Percentiles rank a stretch among this genome's conserved stretches.
Evolutionary conservation across 1,284 basidiomycete genomes (phyloP).

Genomic region (Fomes fomentarius): DNA sequence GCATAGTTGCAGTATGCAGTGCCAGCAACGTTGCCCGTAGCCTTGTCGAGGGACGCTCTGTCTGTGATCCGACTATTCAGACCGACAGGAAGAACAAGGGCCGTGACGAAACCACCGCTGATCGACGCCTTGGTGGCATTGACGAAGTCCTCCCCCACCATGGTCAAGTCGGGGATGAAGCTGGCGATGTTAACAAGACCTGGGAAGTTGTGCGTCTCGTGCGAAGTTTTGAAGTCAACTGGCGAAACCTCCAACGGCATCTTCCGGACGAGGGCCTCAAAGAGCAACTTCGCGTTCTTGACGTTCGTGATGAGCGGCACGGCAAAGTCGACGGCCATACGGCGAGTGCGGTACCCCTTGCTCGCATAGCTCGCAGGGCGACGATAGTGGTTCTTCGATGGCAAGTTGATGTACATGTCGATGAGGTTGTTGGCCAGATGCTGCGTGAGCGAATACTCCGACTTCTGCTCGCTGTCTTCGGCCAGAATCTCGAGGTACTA

Average conservation of each 20-base stretch:
- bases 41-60: constrained; percentile 66
- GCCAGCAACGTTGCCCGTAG: constrained; percentile 65
- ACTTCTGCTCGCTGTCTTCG: constrained; percentile 84
- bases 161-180: constrained; percentile 81
- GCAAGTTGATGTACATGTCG: constrained; percentile 99
- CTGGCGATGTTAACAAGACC: constrained; percentile 90
- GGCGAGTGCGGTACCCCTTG: constrained; percentile 95
- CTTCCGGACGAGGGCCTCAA: constrained; percentile 92
- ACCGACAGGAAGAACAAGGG: constrained; percentile 79
- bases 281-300: constrained; percentile 97
- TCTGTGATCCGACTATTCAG: constrained; percentile 67
- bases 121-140: constrained; percentile 81
- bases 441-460: constrained; percentile 94
- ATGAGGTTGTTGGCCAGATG: constrained; percentile 96
- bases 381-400: constrained; percentile 97
- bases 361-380: constrained; percentile 97
- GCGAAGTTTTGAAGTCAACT: constrained; percentile 95
- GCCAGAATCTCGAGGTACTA: constrained; percentile 87
- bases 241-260: constrained; percentile 87
- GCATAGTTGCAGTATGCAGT: constrained; percentile 87
- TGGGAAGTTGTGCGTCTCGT: constrained; percentile 89
- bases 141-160: constrained; percentile 67
- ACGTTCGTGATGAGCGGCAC: constrained; percentile 98
- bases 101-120: constrained; percentile 86
- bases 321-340: constrained; percentile 99